Evolutionary conservation across 805 yeast species (phyloP).

Genomic region (Saccharomycopsis sp.): DNA sequence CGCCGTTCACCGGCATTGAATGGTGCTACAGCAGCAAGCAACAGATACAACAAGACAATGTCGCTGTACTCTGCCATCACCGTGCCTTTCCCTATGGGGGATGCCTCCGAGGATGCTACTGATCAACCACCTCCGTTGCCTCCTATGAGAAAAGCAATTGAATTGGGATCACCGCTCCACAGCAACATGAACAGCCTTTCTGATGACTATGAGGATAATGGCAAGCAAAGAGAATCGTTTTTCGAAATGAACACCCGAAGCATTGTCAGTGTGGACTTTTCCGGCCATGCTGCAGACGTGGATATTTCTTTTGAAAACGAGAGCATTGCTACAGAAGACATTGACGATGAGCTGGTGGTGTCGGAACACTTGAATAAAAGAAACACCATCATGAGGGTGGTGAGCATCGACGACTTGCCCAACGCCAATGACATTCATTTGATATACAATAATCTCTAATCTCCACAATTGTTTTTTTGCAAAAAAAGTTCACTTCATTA

Average conservation of each 20-base stretch:
- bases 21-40: no score
- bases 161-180: no score
- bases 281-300: not conserved
- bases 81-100: conserved; percentile 4
- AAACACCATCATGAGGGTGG: conserved; percentile 15
- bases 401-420: conserved; percentile 18
- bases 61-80: not conserved
- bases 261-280: conserved; percentile 1
- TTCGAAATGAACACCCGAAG: not conserved
- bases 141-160: not conserved
- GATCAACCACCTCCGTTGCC: conserved; percentile 2
- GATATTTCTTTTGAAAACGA: conserved; percentile 7
- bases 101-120: conserved; percentile 1
- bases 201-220: no score
- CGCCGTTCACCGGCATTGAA: no score
- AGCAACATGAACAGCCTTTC: no score
- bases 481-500: no score
- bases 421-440: conserved; percentile 1
- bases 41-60: conserved; percentile 2
- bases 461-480: not conserved
- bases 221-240: not conserved
- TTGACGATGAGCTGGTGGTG: conserved; percentile 6
- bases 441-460: conserved; percentile 5
- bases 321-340: conserved; percentile 9
- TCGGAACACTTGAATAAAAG: conserved; percentile 8